Base-by-base conservation (phyloP, 495 filamentous ascomycete genomes). In the Xylaria intraflava region DNA sequence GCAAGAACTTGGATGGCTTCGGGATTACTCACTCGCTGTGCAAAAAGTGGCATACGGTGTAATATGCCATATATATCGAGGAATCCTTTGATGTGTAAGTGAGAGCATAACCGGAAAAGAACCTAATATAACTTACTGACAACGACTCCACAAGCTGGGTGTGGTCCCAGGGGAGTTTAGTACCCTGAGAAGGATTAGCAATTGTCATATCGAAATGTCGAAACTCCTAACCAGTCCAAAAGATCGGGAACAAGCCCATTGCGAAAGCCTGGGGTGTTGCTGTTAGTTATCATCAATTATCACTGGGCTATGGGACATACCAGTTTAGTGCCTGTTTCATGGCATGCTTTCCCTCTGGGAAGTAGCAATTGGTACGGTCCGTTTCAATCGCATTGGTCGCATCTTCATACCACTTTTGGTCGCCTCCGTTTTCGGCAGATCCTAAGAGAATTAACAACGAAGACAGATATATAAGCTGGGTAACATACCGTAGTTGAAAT, bases 11-110 rank as follows among this genome's bases (percentile, higher is more conserved):
- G n/a, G n/a, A 48, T 7, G 41, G 3, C 2, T 23, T 12, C 11
- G 31, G 10, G n/a, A 10, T 16, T 36, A 49, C 47, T 49, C 20
- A 49, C 47, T 78, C 76, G 42, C 73, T 80, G 71, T 95, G 90
- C 20, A 98, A 81, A 58, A 85, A 79, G 68, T 96, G 92, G 10
- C 88, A 84, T 57, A 98, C 83, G 7, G 93, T 96, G 72, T 98
- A 98, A 74, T 97, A 98, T 14, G 90, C 83, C 86, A 90, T 92
- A 72, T 98, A 98, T 63, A 97, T 80, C 1, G 93, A 96, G 36
- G 83, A 88, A 67, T 98, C 93, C 48, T 51, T 17, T 7, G 17
- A 31, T 42, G 7, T 14, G 16, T 23, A 22, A 38, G 24, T 27
- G 14, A 42, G 11, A 23, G n/a, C 16, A 7, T 10, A 16, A 20